Base-by-base conservation (phyloP, 805 yeast species). In the Priceomyces medius region DNA sequence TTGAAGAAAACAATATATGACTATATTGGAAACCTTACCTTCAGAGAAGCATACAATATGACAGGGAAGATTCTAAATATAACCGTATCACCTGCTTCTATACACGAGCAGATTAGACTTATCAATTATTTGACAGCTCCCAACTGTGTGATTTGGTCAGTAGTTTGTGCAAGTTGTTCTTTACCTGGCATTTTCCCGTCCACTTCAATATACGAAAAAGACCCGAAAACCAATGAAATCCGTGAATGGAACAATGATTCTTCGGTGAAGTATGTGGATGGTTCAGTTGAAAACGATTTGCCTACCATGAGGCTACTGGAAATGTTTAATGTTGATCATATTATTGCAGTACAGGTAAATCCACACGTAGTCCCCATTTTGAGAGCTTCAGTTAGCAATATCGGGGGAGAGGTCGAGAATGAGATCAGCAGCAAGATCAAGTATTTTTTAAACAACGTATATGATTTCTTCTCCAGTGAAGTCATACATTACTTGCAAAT, bases 261-360 rank as follows among this genome's bases (percentile, higher is more conserved):
- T 14, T 74, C 88, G 0, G 79, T 84, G 27, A 84, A 85, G 53
- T 93, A 85, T 63, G 90, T 93, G 21, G 99, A 93, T 62, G 99
- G 99, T 0, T 88, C 97, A 0, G 96, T 93, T 6, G 95, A 91
- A 56, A 87, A 88, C 48, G 99, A 93, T 61, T 66, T 93, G 39
- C 99, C 99, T 3, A 83, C 89, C 20, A 76, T 95, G 2, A 76
- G 97, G 50, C 70, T 93, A 17, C 84, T 95, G 16, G 99, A 93
- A 58, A 89, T 93, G 96, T 93, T 93, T 61, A 91, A 93, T 56
- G 97, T 93, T 21, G 96, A 93, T 59, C 97, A 93, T 61, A 90
- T 93, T 47, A 89, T 93, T 51, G 99, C 97, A 0, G 91, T 96
- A 35, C 99, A 93, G 60, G 99, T 93, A 1, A 93, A 93, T 56